These are phyloP conservation scores for Eremomyces bilateralis DNA, from an alignment of 495 filamentous ascomycete genomes.

Conservation along the genomic window DNA sequence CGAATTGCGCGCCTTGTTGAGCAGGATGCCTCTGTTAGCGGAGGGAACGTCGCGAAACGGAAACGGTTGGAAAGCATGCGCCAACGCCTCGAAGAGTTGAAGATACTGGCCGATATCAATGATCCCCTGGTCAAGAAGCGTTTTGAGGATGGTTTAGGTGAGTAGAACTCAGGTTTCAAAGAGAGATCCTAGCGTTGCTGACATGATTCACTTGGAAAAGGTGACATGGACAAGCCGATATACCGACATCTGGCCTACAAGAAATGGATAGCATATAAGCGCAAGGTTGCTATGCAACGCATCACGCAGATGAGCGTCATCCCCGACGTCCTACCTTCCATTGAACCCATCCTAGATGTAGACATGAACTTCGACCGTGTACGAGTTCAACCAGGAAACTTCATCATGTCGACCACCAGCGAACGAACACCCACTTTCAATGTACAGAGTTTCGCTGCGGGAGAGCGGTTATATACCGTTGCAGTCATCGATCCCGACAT, in stretches of 20 bases:
- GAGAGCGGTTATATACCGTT: conserved; percentile 60
- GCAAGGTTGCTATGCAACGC: conserved; percentile 58
- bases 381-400: conserved; percentile 49
- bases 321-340: conserved; percentile 74
- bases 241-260: conserved; percentile 75
- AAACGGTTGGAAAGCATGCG: conserved; percentile 20
- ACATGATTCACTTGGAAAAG: conserved; percentile 22
- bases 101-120: conserved; percentile 85
- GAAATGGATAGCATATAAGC: conserved; percentile 70
- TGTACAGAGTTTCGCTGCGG: conserved; percentile 65
- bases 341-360: conserved; percentile 61
- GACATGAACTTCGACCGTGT: conserved; percentile 51
- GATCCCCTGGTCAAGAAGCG: conserved; percentile 84
- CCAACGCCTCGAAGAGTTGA: conserved; percentile 53
- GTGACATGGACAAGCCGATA: conserved; percentile 89
- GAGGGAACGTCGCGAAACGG: conserved; percentile 28
- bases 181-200: conserved; percentile 1
- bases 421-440: conserved; percentile 48
- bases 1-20: conserved; percentile 37
- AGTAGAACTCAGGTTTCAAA: conserved; percentile 12
- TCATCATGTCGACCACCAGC: conserved; percentile 48
- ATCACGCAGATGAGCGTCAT: conserved; percentile 74
- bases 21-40: conserved; percentile 32
- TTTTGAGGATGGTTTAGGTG: conserved; percentile 84
- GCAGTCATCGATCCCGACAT: conserved; percentile 83